Evolutionary conservation across 495 filamentous ascomycete species (phyloP), one percentile per base, ranked within the genome.

Genomic region (Xylaria sp.): DNA sequence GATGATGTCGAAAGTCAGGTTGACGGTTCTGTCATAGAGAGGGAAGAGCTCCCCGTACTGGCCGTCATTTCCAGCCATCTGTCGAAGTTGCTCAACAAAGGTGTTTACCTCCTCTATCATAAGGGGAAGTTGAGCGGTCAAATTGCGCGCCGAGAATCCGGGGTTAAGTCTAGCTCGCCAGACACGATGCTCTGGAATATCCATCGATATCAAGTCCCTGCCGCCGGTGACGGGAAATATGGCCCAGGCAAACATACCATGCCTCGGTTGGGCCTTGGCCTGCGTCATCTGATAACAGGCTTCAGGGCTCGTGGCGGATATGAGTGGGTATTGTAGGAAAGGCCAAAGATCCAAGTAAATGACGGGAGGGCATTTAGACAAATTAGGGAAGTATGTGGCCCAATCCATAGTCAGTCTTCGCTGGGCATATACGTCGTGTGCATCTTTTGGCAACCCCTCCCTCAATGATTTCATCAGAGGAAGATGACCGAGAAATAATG

Each of bases 271-370:
- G 3, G 46, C 19, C 7, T 40, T 50, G 11, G 37, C 26, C 19
- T 52, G 44, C 26, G 48, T 53, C 15, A 67, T 21, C 7, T 53
- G 46, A 24, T n/a, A 66, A 41, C 62, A 66, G 14, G 44, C 43
- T 46, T 52, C 63, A 0, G 63, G 26, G 29, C 29, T 40, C 2
- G 31, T 67, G 3, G 48, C 44, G 19, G 14, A 9, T 5, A 67
- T 53, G 46, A 67, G 26, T 0, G 63, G 63, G 5, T 67, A 17
- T 4, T 12, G 8, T 15, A 67, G 26, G 40, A 67, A 50, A 5
- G 83, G 83, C 81, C 82, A 85, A n/a, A 75, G 41, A 67, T 85
- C 83, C 31, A 85, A 7, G 71, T 85, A 85, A 70, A 73, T 41
- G 14, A 73, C 26, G 19, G 67, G 68, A 21, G 71, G 71, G 24